A percentile compares a stretch with the other conserved stretches of the same genome.
Evolutionary conservation across 768 basidiomycete genomes (phyloP).

Genomic region (Termitomyces sp.): DNA sequence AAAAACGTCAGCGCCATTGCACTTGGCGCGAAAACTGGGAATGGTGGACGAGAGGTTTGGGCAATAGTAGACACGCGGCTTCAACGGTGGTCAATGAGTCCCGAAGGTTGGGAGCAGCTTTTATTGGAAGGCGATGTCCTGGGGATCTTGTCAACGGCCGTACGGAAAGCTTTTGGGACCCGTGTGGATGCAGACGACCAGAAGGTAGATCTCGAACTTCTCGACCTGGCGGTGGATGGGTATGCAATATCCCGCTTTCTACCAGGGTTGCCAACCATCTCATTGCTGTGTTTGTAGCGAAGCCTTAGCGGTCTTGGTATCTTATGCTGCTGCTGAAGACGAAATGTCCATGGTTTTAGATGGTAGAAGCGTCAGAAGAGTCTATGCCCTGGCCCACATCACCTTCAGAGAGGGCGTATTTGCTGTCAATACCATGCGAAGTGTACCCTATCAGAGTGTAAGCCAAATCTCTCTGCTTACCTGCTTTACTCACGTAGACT

Average conservation of each 20-base stretch:
- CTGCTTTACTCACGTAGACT: background rate
- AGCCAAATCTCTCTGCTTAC: conserved; percentile 17
- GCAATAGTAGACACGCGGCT: conserved; percentile 60
- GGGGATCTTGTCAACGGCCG: conserved; percentile 37
- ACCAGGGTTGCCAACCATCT: background rate
- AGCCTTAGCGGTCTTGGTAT: conserved; percentile 57
- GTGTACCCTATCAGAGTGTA: conserved; percentile 76
- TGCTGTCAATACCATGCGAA: conserved; percentile 41
- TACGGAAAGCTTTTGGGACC: conserved; percentile 37
- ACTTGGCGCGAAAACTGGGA: conserved; percentile 36
- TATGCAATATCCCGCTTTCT: conserved; percentile 17
- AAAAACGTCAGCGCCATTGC: conserved; percentile 66
- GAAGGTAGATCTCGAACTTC: conserved; percentile 64
- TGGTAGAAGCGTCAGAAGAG: conserved; percentile 44
- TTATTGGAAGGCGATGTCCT: conserved; percentile 52
- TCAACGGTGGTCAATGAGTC: conserved; percentile 65
- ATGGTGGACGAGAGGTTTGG: conserved; percentile 56
- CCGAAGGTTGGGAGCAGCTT: conserved; percentile 69
- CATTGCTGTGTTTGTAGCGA: conserved; percentile 28
- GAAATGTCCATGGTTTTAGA: conserved; percentile 31
- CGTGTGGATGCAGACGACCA: conserved; percentile 32
- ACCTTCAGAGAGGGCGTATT: conserved; percentile 36
- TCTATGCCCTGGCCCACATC: conserved; percentile 59
- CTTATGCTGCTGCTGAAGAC: conserved; percentile 57
- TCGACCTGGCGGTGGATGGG: conserved; percentile 64